These are phyloP conservation scores for Pythium dissotocum DNA, from an alignment of 352 stramenopile genomes.

Conservation along the genomic window DNA sequence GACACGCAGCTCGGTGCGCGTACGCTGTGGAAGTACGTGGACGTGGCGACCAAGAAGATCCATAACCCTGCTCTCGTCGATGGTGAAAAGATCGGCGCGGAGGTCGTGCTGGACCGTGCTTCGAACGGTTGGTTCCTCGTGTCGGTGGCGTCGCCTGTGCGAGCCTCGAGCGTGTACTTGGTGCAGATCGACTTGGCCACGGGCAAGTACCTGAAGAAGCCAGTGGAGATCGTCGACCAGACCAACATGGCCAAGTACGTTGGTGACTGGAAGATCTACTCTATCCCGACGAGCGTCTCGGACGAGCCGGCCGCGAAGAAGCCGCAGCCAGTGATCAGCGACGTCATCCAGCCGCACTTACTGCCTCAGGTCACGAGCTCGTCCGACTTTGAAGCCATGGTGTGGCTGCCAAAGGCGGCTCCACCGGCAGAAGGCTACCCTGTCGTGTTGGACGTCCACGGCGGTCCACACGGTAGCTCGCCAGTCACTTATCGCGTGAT, in stretches of 20 bases:
- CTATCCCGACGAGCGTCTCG: constrained; percentile 54
- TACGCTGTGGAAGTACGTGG: constrained; percentile 67
- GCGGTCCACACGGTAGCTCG: constrained; percentile 91
- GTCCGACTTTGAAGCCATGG: constrained; percentile 72
- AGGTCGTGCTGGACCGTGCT: constrained; percentile 53
- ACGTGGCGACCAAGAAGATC: constrained; percentile 50
- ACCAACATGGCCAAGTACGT: constrained; percentile 38
- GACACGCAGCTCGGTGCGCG: constrained; percentile 70
- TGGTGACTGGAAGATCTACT: constrained; percentile 58
- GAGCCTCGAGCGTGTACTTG: constrained; percentile 56
- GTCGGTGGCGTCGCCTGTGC: constrained; percentile 53
- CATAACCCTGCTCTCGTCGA: constrained; percentile 58
- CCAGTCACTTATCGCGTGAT: constrained; percentile 84
- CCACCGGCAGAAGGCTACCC: constrained; percentile 52
- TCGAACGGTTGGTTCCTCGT: constrained; percentile 42
- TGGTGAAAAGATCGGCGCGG: constrained; percentile 39
- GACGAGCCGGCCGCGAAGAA: constrained; percentile 42
- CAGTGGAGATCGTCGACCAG: constrained; percentile 56
- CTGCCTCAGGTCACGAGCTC: constrained; percentile 49
- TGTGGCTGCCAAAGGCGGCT: constrained; percentile 56
- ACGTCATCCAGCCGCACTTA: constrained; percentile 44
- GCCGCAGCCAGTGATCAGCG: constrained; percentile 31
- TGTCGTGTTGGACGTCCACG: constrained; percentile 89
- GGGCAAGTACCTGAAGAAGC: constrained; percentile 35
- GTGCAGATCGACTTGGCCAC: constrained; percentile 48